Conservation (phyloP, 1,284 basidiomycete genomes). For the Pyrrhoderma noxium region DNA sequence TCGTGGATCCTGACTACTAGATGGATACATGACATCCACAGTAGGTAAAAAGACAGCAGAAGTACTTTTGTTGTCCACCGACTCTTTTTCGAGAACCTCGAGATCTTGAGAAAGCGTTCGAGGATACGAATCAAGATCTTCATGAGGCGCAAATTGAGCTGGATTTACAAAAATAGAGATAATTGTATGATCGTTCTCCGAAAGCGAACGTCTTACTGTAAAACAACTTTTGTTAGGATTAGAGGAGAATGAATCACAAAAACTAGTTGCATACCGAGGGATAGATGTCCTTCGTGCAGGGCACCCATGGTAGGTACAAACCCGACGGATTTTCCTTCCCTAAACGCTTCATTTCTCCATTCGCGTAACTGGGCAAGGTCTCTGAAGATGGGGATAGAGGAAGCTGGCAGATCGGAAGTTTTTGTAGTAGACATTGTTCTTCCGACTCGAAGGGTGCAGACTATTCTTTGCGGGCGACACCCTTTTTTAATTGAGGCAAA, state of each 20-base stretch:
- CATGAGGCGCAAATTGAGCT: conserved; percentile 93
- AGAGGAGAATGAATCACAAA: conserved; percentile 9
- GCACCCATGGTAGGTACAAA: conserved; percentile 98
- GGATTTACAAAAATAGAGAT: conserved; percentile 98
- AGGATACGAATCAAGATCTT: conserved; percentile 89
- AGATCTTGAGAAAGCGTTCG: conserved; percentile 71
- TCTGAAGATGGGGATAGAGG: conserved; percentile 71
- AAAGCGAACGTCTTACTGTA: conserved; percentile 62
- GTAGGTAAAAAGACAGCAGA: conserved; percentile 77
- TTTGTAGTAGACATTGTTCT: conserved; percentile 12
- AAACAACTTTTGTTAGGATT: background rate
- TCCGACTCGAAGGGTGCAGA: background rate
- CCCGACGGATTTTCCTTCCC: conserved; percentile 66
- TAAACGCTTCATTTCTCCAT: conserved; percentile 69
- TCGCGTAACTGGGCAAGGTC: conserved; percentile 62
- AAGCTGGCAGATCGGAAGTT: conserved; percentile 32
- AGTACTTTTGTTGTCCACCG: conserved; percentile 27
- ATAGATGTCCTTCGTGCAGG: conserved; percentile 87
- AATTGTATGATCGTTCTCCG: conserved; percentile 80
- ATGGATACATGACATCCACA: conserved; percentile 80
- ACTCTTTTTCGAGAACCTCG: conserved; percentile 33
- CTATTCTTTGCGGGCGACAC: no score
- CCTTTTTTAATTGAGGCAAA: no score
- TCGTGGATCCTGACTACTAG: conserved; percentile 62
- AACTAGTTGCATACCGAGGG: conserved; percentile 59